Base-by-base conservation (phyloP, 345 rosid species). In the Hirschfeldia incana region DNA sequence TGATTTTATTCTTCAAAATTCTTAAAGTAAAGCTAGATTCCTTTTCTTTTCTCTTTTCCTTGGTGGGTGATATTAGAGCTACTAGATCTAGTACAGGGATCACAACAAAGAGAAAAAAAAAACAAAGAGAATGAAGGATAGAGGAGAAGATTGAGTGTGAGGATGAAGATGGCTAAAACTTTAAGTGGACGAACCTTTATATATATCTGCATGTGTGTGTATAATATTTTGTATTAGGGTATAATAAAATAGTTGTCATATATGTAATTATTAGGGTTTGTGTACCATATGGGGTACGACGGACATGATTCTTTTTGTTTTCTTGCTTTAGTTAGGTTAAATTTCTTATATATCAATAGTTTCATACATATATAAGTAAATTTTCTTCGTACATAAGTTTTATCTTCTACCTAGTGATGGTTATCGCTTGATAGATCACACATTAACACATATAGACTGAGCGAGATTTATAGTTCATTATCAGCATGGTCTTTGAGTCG, bases 181-280 rank as follows among this genome's bases (percentile, higher is more conserved):
- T 86, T 90, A 90, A 76, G 80, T 71, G 91, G 86, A 82, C 58
- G 81, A 68, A 78, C 86, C 91, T 92, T 92, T 90, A 87, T 83
- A 83, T 85, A 61, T 63, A 72, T 16, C 63, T 32, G 27, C 26
- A 42, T 55, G 16, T 65, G 33, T 78, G 33, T 55, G 2, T 69
- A 65, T 4, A 75, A 79, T 69, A 62, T 27, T 51, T 32, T 74
- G 46, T 62, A 34, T 27, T 28, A 21, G 26, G 29, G 15, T 74
- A 21, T 44, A 37, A 75, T 29, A 69, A 63, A 55, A 69, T 75
- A 69, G 70, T 37, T 55, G 61, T 63, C 72, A 75, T 69, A 65
- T 72, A 72, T 51, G 81, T 80, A 80, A 82, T 80, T 37, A 74
- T 80, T 80, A 80, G 78, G 77, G 80, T 73, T 73, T 9, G 76